phyloP scores from a whole-genome alignment of 495 filamentous ascomycete species.

The Penicillium riverlandense region DNA sequence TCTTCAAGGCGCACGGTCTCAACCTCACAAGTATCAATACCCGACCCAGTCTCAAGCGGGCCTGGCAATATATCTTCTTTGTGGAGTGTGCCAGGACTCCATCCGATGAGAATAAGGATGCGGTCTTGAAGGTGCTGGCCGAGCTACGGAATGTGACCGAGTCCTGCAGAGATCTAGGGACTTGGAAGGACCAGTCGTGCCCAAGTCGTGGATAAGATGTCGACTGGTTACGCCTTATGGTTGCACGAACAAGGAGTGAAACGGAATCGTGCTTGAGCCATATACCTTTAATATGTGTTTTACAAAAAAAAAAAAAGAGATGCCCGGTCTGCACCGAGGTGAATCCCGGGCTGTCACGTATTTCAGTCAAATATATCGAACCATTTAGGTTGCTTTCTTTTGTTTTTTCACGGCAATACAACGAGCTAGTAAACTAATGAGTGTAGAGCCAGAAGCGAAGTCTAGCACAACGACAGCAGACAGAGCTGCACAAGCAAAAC shows the following conservation, averaged over 20 bases:
- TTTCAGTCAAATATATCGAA: slow-evolving; percentile 1
- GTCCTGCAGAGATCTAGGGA: slow-evolving; percentile 32
- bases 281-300: too few species aligned
- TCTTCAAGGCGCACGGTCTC: slow-evolving; percentile 63
- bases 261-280: too few species aligned
- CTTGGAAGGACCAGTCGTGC: slow-evolving; percentile 34
- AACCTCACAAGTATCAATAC: slow-evolving; percentile 91
- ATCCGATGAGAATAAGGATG: slow-evolving; percentile 18
- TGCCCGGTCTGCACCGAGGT: too few species aligned
- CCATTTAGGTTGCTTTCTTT: slow-evolving; percentile 1
- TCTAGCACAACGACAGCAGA: slow-evolving; percentile 6
- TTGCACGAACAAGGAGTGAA: too few species aligned
- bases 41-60: slow-evolving; percentile 63
- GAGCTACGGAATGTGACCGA: slow-evolving; percentile 26
- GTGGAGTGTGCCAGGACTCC: slow-evolving; percentile 69
- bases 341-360: too few species aligned
- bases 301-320: too few species aligned
- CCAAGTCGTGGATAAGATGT: not conserved
- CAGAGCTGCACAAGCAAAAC: slow-evolving; percentile 10
- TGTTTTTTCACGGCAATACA: slow-evolving; percentile 11
- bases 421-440: slow-evolving; percentile 11
- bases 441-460: slow-evolving; percentile 8
- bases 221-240: too few species aligned
- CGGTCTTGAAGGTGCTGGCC: slow-evolving; percentile 18
- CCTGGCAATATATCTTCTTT: slow-evolving; percentile 94